Evolutionary conservation across 2,329 filamentous ascomycete genomes (phyloP), one percentile per base, ranked within the genome.

Genomic region (Purpureocillium takamizusanense): DNA sequence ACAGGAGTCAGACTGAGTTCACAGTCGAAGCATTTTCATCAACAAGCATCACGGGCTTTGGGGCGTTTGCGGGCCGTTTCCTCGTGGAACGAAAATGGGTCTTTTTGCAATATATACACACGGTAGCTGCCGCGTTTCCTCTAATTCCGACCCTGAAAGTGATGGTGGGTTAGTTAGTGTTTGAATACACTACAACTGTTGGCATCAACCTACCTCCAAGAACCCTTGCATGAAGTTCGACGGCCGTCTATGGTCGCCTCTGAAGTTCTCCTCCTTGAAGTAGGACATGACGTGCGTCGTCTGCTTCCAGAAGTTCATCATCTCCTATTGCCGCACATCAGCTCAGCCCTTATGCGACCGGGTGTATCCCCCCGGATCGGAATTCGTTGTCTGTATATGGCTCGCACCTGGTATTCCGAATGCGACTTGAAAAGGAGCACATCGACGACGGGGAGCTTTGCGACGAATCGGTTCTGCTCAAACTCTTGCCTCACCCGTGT

Each of bases 271-370:
- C 53, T 81, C 75, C 59, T 89, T 81, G 75, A 97, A 98, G 67
- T 95, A 98, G 54, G 92, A 88, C 76, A 98, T 87, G 51, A 98
- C 76, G 62, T 98, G 92, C 47, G 85, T 85, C 45, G 89, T 74
- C 67, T 98, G 92, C 68, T 95, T 95, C 92, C 92, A 98, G 74
- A 85, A 98, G 70, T 98, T 98, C 73, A 98, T 79, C 38, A 86
- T 98, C 74, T 98, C 92, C 89, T 95, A 52, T 38, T 36, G 29
- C 34, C 42, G 40, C 34, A 27, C 50, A 41, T 37, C 30, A 38
- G 40, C 35, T 27, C 30, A 18, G 17, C 33, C 36, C n/a, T n/a
- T n/a, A n/a, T n/a, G n/a, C n/a, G n/a, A n/a, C n/a, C n/a, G n/a
- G n/a, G n/a, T n/a, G n/a, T n/a, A n/a, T n/a, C n/a, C n/a, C n/a